A percentile compares a stretch with the other conserved stretches of the same genome.
Conservation (phyloP, 345 rosid genomes). For the Eucalyptus pumila region DNA sequence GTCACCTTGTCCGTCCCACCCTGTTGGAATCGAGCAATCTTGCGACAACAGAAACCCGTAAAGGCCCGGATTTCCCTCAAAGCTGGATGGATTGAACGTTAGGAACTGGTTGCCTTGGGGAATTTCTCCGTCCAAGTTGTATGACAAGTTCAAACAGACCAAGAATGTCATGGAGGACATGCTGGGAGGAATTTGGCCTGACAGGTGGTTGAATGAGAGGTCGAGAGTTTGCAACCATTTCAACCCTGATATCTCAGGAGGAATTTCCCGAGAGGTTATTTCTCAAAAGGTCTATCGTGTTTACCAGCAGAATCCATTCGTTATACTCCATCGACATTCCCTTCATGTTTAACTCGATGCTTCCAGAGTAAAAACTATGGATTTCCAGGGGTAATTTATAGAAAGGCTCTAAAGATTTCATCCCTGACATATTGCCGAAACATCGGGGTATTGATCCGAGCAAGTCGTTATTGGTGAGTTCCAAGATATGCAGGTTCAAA, state of each 20-base stretch:
- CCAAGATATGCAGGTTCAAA: not conserved
- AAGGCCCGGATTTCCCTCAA: conserved; percentile 1
- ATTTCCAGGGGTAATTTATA: accelerated
- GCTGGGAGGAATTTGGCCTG: conserved; percentile 5
- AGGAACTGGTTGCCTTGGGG: not conserved
- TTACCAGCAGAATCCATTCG: not conserved
- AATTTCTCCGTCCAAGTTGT: conserved; percentile 8
- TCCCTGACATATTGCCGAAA: not conserved
- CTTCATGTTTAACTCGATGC: not conserved
- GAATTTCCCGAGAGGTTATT: conserved; percentile 7
- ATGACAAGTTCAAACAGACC: conserved; percentile 3
- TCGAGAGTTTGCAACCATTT: conserved; percentile 4
- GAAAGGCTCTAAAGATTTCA: too few relatives aligned
- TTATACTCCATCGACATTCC: not conserved
- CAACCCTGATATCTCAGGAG: not conserved
- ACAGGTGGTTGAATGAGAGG: conserved; percentile 5
- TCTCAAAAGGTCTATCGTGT: conserved; percentile 1
- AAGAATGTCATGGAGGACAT: not conserved
- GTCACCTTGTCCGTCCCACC: not conserved
- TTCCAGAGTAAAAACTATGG: too few relatives aligned
- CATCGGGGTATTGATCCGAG: not conserved
- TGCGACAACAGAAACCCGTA: conserved; percentile 4
- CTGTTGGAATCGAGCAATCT: not conserved
- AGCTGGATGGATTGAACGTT: not conserved
- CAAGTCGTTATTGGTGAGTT: not conserved